Base-by-base conservation (phyloP, 495 filamentous ascomycete species). In the Umbilicaria muhlenbergii region DNA sequence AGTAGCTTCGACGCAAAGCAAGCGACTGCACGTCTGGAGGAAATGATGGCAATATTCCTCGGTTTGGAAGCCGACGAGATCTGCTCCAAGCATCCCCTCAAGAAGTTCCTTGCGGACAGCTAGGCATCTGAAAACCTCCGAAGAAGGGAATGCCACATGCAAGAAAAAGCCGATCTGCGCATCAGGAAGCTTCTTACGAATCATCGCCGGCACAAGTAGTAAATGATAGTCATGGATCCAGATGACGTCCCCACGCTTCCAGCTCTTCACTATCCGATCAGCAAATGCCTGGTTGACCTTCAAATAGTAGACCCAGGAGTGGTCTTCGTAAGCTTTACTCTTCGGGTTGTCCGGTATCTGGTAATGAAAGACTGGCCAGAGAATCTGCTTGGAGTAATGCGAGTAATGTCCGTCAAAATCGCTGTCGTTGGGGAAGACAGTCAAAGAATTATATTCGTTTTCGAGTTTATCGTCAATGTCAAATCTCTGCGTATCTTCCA, bases 161-260 rank as follows among this genome's bases (percentile, higher is more conserved):
- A 95, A 66, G 61, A 95, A 95, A 61, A 95, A 88, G 19, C 88
- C 87, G 57, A 95, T 94, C 59, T 89, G 78, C 18, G 86, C 86
- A 50, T 94, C 83, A 1, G 88, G 86, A 2, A 80, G 63, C 38
- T 91, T 68, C 63, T 89, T 80, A 17, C 88, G 77, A 28, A 94
- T 66, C 87, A 95, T 94, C 15, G 64, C 69, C 2, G 88, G 88
- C n/a, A 94, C 83, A n/a, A 95, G 67, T 10, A 93, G 66, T 13
- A 95, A 68, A 55, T 95, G 88, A 54, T 95, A 95, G 57, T 95
- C 88, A 59, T 95, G 83, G 45, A 95, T 67, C 88, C 88, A 95
- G 45, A 95, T 83, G 32, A 77, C 74, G 59, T 95, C 88, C 19
- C 83, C 86, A 4, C 80, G 75, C 61, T 93, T 93, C 76, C 88